Conservation (phyloP, 2,329 filamentous ascomycete genomes). For the Diaporthe eres region DNA sequence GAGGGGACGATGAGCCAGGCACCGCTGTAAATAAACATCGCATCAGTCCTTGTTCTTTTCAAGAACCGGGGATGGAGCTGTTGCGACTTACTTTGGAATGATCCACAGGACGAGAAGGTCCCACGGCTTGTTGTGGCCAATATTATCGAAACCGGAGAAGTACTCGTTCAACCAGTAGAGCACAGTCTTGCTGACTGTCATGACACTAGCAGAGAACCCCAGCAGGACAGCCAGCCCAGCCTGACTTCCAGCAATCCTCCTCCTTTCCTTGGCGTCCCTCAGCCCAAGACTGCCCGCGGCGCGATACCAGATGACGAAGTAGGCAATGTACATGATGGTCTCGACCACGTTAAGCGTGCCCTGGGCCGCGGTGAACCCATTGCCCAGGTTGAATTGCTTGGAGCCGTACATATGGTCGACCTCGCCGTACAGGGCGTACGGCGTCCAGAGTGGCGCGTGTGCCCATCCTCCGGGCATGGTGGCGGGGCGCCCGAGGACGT, state of each 20-base stretch:
- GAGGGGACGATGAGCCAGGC: conserved; percentile 68
- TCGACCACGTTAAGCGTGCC: conserved; percentile 58
- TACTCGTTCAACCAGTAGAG: conserved; percentile 73
- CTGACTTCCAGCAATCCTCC: conserved; percentile 56
- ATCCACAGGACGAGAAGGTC: conserved; percentile 68
- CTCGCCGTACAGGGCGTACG: conserved; percentile 84
- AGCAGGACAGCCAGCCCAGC: conserved; percentile 63
- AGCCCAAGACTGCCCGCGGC: conserved; percentile 44
- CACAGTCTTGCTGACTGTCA: conserved; percentile 74
- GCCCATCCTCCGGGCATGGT: conserved; percentile 83
- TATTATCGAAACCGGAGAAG: conserved; percentile 68
- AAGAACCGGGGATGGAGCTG: not conserved
- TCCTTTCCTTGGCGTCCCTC: conserved; percentile 48
- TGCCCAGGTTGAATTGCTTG: conserved; percentile 75
- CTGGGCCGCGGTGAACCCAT: conserved; percentile 86
- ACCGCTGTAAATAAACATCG: conserved; percentile 55
- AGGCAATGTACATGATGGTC: conserved; percentile 54
- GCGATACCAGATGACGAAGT: conserved; percentile 53
- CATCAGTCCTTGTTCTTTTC: not conserved
- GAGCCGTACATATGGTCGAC: conserved; percentile 88
- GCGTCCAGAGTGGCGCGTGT: conserved; percentile 80
- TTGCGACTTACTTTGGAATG: conserved; percentile 68
- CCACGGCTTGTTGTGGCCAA: conserved; percentile 66
- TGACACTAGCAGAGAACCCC: conserved; percentile 68
- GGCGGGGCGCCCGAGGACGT: conserved; percentile 84